Conservation (phyloP, 2,329 filamentous ascomycete genomes). For the Scytalidium lignicola region DNA sequence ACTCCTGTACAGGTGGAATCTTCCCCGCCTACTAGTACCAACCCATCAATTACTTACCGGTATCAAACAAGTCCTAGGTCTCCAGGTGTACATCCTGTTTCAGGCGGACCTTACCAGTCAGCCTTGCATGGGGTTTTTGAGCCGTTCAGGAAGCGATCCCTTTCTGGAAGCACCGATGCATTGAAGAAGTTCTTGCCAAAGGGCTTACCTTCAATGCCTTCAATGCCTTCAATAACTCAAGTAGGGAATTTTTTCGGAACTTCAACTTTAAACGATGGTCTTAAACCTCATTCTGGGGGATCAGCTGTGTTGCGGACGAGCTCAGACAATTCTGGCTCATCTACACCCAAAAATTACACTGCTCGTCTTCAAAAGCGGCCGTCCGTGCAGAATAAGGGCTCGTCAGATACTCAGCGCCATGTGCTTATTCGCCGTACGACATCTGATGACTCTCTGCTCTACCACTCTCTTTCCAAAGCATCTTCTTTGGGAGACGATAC, state of each 20-base stretch:
- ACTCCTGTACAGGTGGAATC: not conserved
- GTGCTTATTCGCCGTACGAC: conserved; percentile 50
- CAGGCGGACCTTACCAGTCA: conserved; percentile 26
- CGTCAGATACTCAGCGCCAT: not conserved
- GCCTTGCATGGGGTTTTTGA: conserved; percentile 42
- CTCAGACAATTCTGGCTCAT: conserved; percentile 7
- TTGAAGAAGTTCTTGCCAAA: conserved; percentile 49
- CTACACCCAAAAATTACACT: conserved; percentile 3
- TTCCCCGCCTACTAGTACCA: not conserved
- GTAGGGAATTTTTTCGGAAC: conserved; percentile 23
- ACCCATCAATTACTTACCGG: conserved; percentile 15
- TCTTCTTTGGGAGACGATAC: conserved; percentile 83
- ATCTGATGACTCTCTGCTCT: conserved; percentile 75
- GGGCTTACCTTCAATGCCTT: conserved; percentile 44
- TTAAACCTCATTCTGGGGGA: not conserved
- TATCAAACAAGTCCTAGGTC: conserved; percentile 39
- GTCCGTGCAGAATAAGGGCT: not conserved
- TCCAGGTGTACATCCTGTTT: conserved; percentile 26
- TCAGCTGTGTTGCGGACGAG: not conserved
- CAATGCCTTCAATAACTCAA: conserved; percentile 15
- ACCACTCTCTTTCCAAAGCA: conserved; percentile 68
- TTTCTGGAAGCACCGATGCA: conserved; percentile 52
- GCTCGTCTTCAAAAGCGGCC: not conserved
- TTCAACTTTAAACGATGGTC: conserved; percentile 7
- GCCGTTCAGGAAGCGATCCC: conserved; percentile 42